Percentiles rank a stretch among this genome's conserved stretches.
Evolutionary conservation across 2,329 filamentous ascomycete species (phyloP).

Genomic region (Cyphellophora europaea): DNA sequence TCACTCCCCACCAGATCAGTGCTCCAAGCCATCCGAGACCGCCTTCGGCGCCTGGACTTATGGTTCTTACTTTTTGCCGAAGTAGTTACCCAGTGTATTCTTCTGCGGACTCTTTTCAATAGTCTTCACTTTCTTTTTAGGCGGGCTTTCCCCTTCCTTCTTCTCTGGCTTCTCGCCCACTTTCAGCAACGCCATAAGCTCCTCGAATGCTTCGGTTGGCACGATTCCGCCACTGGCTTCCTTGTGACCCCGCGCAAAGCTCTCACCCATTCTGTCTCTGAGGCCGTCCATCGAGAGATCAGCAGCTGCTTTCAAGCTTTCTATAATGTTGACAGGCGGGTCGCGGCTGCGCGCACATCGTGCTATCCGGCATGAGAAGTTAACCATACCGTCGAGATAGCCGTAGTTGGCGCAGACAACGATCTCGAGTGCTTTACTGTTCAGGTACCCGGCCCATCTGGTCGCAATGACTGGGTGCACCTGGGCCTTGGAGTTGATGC

Average conservation of each 20-base stretch:
- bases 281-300: constrained; percentile 30
- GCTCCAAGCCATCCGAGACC: no score
- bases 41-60: no score
- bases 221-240: constrained; percentile 60
- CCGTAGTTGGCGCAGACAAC: constrained; percentile 59
- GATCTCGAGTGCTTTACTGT: constrained; percentile 50
- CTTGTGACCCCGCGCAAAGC: constrained; percentile 58
- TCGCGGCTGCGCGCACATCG: constrained; percentile 43
- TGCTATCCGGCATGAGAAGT: constrained; percentile 58
- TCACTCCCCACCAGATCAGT: no score
- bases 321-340: constrained; percentile 54
- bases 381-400: constrained; percentile 53
- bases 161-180: constrained; percentile 45
- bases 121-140: constrained; percentile 25
- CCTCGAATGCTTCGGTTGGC: constrained; percentile 52
- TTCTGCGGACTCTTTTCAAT: constrained; percentile 33
- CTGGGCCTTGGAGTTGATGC: constrained; percentile 51
- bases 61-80: constrained; percentile 29
- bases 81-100: constrained; percentile 49
- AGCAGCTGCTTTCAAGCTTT: constrained; percentile 45
- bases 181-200: constrained; percentile 50
- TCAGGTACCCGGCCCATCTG: constrained; percentile 54
- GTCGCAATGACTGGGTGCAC: constrained; percentile 60
- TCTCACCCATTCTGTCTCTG: constrained; percentile 47
- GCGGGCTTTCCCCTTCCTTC: constrained; percentile 24